phyloP scores from a whole-genome alignment of 768 basidiomycete genomes.

The Phlebiopsis flavidoalba region DNA sequence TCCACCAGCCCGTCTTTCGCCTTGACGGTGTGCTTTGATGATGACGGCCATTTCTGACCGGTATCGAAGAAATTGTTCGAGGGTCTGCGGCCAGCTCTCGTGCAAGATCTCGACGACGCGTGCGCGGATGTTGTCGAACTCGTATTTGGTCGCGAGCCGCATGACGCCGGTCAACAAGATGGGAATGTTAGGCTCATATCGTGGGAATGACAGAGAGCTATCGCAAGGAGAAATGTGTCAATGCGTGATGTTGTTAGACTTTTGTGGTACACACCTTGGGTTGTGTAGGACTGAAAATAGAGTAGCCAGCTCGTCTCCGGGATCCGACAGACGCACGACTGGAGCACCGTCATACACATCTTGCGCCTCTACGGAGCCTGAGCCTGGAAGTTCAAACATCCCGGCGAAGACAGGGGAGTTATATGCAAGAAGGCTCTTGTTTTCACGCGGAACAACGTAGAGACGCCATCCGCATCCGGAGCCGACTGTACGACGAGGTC shows the following conservation, averaged over 20 bases:
- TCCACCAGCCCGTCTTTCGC: background rate
- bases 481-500: background rate
- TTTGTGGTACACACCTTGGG: constrained; percentile 15
- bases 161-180: constrained; percentile 14
- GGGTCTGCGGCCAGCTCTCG: constrained; percentile 23
- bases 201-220: constrained; percentile 13
- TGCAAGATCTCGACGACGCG: constrained; percentile 18
- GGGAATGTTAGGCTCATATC: constrained; percentile 15
- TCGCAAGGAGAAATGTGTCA: background rate
- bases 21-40: background rate
- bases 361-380: background rate
- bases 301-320: constrained; percentile 18
- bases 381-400: too few relatives aligned
- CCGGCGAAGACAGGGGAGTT: background rate
- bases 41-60: background rate
- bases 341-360: constrained; percentile 23
- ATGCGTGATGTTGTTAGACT: background rate
- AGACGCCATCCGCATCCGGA: too few relatives aligned
- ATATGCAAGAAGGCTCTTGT: background rate
- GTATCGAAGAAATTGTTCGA: constrained; percentile 2
- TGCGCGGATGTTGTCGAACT: constrained; percentile 19
- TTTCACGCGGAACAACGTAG: too few relatives aligned
- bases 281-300: constrained; percentile 9
- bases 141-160: constrained; percentile 24
- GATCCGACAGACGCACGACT: constrained; percentile 22